Evolutionary conservation across 2,329 filamentous ascomycete species (phyloP).

Genomic region (Verticillium zaregamsianum): DNA sequence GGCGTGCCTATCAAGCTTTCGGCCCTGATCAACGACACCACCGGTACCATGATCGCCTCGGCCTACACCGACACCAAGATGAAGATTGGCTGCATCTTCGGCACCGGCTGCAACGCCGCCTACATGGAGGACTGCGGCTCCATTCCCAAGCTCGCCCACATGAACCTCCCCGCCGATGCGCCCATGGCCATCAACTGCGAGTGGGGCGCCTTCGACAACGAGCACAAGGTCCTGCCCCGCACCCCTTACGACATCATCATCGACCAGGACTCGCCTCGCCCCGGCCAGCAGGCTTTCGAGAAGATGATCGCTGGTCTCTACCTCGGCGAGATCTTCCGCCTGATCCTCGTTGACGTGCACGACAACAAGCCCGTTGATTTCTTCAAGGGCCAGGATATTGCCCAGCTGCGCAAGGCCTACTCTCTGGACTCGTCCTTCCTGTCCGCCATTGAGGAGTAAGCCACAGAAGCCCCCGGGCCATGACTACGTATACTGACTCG

Average conservation of each 20-base stretch:
- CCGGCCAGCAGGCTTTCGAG: constrained; percentile 92
- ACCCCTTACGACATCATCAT: constrained; percentile 84
- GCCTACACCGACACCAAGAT: constrained; percentile 92
- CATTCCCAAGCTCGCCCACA: constrained; percentile 88
- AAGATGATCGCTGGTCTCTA: constrained; percentile 98
- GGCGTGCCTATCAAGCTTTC: constrained; percentile 88
- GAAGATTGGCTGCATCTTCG: constrained; percentile 97
- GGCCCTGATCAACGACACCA: constrained; percentile 96
- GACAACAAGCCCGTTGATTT: constrained; percentile 71
- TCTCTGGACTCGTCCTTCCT: constrained; percentile 90
- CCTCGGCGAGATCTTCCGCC: constrained; percentile 89
- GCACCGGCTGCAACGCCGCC: constrained; percentile 95
- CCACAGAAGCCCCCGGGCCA: constrained; percentile 12
- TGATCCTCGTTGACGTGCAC: constrained; percentile 80
- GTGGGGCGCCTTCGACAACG: constrained; percentile 95
- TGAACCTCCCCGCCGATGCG: constrained; percentile 79
- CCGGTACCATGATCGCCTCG: constrained; percentile 92
- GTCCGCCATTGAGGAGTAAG: constrained; percentile 82
- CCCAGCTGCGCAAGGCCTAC: constrained; percentile 79
- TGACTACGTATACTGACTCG: constrained; percentile 9
- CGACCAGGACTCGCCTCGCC: constrained; percentile 86
- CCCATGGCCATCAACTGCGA: constrained; percentile 98
- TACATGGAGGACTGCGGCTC: constrained; percentile 94
- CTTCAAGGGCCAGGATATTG: constrained; percentile 80
- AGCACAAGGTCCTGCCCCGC: constrained; percentile 79